Conservation (phyloP, 2,329 filamentous ascomycete genomes). For the Trichoderma semiorbis region DNA sequence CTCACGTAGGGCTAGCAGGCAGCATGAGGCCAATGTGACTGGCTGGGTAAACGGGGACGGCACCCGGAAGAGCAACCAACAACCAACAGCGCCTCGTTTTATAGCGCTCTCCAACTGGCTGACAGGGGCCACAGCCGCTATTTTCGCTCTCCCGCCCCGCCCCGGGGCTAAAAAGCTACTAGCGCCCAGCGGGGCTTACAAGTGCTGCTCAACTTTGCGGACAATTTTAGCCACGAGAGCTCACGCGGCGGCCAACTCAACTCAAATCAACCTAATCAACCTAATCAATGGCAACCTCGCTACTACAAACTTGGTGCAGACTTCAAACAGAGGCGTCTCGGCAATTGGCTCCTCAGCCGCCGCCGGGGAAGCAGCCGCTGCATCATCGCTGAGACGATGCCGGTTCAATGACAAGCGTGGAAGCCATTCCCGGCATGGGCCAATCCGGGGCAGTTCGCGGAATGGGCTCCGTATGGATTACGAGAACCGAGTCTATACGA, state of each 20-base stretch:
- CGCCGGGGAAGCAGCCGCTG: background rate
- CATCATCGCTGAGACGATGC: background rate
- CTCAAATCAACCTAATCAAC: background rate
- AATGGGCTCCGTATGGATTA: background rate
- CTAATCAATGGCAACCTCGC: background rate
- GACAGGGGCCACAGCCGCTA: background rate
- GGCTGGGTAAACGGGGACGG: slow-evolving; percentile 9
- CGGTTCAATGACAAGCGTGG: background rate
- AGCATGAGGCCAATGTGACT: background rate
- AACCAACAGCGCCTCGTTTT: background rate
- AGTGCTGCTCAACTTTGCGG: background rate
- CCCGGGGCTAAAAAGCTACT: slow-evolving; percentile 6
- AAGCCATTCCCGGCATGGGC: background rate
- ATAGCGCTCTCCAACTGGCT: background rate
- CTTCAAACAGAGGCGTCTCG: background rate
- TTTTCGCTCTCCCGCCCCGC: slow-evolving; percentile 1
- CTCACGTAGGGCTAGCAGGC: background rate
- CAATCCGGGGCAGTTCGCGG: background rate
- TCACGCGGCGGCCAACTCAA: background rate
- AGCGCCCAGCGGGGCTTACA: background rate
- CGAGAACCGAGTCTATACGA: background rate
- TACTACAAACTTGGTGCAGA: background rate
- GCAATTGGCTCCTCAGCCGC: background rate
- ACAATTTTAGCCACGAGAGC: background rate
- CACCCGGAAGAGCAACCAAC: background rate